Evolutionary conservation across 208 protist genomes (phyloP).

Genomic region (Trichomonas tenax): DNA sequence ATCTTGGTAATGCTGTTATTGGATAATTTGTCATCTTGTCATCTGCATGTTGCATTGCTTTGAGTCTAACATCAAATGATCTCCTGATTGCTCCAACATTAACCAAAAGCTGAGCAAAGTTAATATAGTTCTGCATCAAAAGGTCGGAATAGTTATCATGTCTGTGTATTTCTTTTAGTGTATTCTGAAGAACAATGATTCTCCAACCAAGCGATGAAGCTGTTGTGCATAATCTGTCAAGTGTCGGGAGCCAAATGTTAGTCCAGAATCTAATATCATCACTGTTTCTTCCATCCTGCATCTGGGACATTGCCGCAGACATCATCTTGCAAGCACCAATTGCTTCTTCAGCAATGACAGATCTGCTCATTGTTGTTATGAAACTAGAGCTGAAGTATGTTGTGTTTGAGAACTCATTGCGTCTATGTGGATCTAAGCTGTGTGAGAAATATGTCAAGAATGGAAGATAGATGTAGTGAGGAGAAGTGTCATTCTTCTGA

Average conservation of each 20-base stretch:
- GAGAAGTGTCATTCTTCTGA: not conserved
- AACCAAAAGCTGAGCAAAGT: not conserved
- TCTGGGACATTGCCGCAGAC: not conserved
- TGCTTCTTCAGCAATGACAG: not conserved
- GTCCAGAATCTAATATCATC: not conserved
- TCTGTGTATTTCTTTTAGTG: not conserved
- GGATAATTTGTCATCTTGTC: not conserved
- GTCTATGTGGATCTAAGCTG: not conserved
- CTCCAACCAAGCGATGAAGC: not conserved
- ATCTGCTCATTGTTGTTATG: not conserved
- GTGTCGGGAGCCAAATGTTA: not conserved
- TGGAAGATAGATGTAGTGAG: not conserved
- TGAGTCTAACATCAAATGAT: not conserved
- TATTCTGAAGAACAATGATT: not conserved
- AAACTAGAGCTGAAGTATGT: not conserved
- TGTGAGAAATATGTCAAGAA: not conserved
- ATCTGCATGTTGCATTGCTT: not conserved
- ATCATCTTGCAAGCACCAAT: not conserved
- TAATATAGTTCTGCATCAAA: not conserved
- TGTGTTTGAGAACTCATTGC: not conserved
- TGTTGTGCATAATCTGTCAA: not conserved
- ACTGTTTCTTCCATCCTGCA: not conserved
- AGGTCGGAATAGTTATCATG: not conserved
- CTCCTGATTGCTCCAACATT: not conserved
- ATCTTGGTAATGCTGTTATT: not conserved